These are phyloP conservation scores for Inonotus obliquus DNA, from an alignment of 1,284 basidiomycete species.

Conservation along the genomic window DNA sequence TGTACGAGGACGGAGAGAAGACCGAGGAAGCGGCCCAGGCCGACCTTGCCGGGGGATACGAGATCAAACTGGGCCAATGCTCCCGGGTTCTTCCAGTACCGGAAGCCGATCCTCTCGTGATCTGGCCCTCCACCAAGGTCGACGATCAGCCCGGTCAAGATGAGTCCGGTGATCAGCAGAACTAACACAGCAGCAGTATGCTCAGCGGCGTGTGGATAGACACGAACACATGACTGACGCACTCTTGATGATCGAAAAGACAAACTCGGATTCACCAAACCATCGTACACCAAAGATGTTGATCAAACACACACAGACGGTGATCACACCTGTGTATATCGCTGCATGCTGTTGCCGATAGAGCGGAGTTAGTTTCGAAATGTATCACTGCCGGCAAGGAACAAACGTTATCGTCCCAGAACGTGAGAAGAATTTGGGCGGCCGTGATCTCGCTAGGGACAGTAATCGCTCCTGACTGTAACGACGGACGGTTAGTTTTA, in stretches of 20 bases:
- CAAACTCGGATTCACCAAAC: constrained; percentile 68
- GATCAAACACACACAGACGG: constrained; percentile 56
- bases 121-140: constrained; percentile 68
- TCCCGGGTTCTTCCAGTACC: constrained; percentile 72
- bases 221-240: constrained; percentile 20
- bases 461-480: constrained; percentile 11
- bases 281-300: constrained; percentile 75
- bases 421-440: constrained; percentile 55
- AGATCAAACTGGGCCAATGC: constrained; percentile 46
- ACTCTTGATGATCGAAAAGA: constrained; percentile 62
- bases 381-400: constrained; percentile 34
- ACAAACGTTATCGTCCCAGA: constrained; percentile 66
- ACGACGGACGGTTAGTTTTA: not conserved
- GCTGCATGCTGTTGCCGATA: constrained; percentile 43
- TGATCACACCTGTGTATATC: constrained; percentile 61
- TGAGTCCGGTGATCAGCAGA: constrained; percentile 51
- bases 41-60: constrained; percentile 33
- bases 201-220: not conserved
- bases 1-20: constrained; percentile 67
- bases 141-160: constrained; percentile 61
- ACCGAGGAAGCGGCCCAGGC: constrained; percentile 60
- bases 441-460: constrained; percentile 16
- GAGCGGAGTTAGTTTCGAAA: constrained; percentile 16
- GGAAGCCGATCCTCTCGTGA: constrained; percentile 56
- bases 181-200: constrained; percentile 32